Evolutionary conservation across 352 stramenopile genomes (phyloP), one percentile per base, ranked within the genome.

Genomic region (Pythium guiyangense): DNA sequence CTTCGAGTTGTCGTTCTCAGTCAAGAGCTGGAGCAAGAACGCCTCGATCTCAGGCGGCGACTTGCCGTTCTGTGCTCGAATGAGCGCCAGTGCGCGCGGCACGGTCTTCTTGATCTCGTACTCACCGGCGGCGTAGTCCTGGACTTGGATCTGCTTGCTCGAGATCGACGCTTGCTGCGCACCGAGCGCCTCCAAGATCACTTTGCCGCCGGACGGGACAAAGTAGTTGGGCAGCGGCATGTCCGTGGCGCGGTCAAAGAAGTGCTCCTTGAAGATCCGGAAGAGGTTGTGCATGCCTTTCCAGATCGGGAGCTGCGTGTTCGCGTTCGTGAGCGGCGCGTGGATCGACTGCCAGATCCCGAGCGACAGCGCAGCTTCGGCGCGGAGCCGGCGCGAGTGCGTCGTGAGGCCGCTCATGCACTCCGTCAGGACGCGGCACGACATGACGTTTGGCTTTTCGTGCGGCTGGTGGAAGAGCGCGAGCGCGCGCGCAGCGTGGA

Each of bases 71-170:
- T 90, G 82, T 0, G 82, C 80, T 15, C 71, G 82, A 25, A 94
- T 76, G 69, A 92, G 84, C 12, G 78, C 74, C n/a, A 94, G 61
- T 2, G 79, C 82, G 17, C 79, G 79, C 2, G 84, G 84, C 31
- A 94, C 86, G 8, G 80, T 79, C 62, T 94, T 94, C 59, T 94
- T 94, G 68, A 94, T 94, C 58, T 94, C 84, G 45, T 94, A 94
- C 57, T 94, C 84, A 15, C 82, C 84, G 2, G 79, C 83, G 12
- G 82, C 82, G 48, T 94, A 94, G 60, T 94, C 84, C 55, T 94
- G 81, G 0, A 94, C 78, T 39, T 91, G 84, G 55, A 94, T 94
- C 40, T 94, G 79, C 53, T 91, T 91, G 56, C 81, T 91, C 22
- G 77, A 87, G 49, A 91, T 86, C 15, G 81, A 92, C 29, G 79